Evolutionary conservation across 306 rosid species (phyloP), one percentile per base, ranked within the genome.

Genomic region (Carpinus fangiana): DNA sequence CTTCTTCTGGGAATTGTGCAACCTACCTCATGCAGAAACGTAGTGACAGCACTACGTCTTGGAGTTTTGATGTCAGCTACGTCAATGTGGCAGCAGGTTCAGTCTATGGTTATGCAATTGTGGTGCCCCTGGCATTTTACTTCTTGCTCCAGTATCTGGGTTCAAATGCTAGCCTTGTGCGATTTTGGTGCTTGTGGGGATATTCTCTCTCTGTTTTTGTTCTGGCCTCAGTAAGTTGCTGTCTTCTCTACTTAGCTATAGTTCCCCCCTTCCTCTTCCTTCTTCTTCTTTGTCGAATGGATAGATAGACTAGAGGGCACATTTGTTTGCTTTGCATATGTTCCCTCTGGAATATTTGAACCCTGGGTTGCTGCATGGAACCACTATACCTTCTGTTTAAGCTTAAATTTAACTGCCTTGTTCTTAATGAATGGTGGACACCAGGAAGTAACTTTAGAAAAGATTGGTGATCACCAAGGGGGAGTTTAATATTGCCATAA

Each of bases 171-270:
- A 91, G 85, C 85, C 97, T 95, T 73, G 67, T 92, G 73, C 88
- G 81, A 65, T 89, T 92, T 80, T 95, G 98, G 98, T 95, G 98
- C 82, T 84, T 95, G 97, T 95, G 98, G 98, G 98, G 98, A 53
- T 95, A 95, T 86, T 95, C 98, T 76, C 97, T 95, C 79, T 81
- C 90, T 88, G 84, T 95, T 80, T 95, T 95, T 84, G 72, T 90
- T 77, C 79, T 80, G 61, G 92, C 95, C 71, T 91, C 97, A 12
- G 98, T 95, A 86, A 92, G 98, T 88, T 76, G 18, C 76, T 79
- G 34, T 76, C 28, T 82, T 80, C 74, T 61, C 64, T 57, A 68
- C 50, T 38, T 66, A 2, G 71, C 50, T 38, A 11, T 2, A 17
- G 8, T 4, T 16, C 4, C 4, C 72, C 46, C 20, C 21, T 8